Evolutionary conservation across 2,329 filamentous ascomycete genomes (phyloP).

Genomic region (Pestalotiopsis fici): DNA sequence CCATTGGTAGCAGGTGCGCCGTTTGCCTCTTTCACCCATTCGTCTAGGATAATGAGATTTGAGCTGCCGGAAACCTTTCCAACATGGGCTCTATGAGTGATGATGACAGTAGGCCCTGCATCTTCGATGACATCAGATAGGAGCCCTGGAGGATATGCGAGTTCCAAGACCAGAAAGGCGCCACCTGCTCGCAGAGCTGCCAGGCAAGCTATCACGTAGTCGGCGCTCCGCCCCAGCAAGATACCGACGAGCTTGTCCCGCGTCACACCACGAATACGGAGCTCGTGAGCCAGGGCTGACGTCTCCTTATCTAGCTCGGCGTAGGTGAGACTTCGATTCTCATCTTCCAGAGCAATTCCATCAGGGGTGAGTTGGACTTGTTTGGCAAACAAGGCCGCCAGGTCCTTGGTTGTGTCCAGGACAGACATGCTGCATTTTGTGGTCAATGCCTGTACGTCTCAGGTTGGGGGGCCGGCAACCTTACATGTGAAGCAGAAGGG

Average conservation of each 20-base stretch:
- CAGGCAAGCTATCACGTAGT: constrained; percentile 78
- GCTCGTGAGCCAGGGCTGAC: constrained; percentile 60
- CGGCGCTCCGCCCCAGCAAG: constrained; percentile 71
- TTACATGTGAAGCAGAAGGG: no score
- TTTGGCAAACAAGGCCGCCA: constrained; percentile 69
- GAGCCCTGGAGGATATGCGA: constrained; percentile 75
- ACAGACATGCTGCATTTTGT: constrained; percentile 53
- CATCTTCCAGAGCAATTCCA: constrained; percentile 73
- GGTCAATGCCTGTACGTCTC: not conserved
- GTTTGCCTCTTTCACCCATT: constrained; percentile 34
- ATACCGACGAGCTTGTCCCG: constrained; percentile 77
- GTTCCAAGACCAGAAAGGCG: constrained; percentile 77
- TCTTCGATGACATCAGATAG: constrained; percentile 78
- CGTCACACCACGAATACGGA: constrained; percentile 68
- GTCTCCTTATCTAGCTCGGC: constrained; percentile 70
- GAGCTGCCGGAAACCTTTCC: constrained; percentile 64
- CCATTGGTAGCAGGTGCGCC: constrained; percentile 24
- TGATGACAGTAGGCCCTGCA: constrained; percentile 68
- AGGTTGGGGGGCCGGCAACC: no score
- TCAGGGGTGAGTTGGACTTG: constrained; percentile 71
- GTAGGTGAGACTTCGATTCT: constrained; percentile 68
- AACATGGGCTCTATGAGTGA: constrained; percentile 67
- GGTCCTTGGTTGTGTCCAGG: constrained; percentile 71
- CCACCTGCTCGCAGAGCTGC: constrained; percentile 78
- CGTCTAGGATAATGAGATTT: constrained; percentile 67